phyloP scores from a whole-genome alignment of 495 filamentous ascomycete species.

The Chlorociboria aeruginascens region DNA sequence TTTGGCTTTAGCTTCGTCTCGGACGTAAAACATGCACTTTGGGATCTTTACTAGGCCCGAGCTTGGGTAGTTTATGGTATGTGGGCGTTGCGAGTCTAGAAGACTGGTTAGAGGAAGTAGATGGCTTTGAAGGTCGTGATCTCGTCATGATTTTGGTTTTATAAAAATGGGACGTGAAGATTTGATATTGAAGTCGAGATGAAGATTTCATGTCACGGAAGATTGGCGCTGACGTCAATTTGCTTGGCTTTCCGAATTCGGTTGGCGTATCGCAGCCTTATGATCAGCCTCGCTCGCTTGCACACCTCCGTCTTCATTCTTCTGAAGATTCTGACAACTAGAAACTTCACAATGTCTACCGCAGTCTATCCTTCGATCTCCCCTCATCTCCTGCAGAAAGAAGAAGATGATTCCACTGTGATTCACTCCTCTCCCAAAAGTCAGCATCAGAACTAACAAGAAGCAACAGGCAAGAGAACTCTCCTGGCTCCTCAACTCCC shows the following conservation, averaged over 20 bases:
- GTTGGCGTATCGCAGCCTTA: too few relatives aligned
- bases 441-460: neutral
- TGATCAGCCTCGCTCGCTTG: neutral
- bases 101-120: slow-evolving; percentile 9
- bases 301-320: neutral
- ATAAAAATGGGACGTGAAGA: too few relatives aligned
- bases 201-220: too few relatives aligned
- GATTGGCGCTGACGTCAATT: too few relatives aligned
- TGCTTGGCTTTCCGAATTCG: too few relatives aligned
- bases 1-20: too few relatives aligned
- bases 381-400: slow-evolving; percentile 47
- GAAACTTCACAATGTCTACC: slow-evolving; percentile 48
- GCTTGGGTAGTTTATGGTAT: neutral
- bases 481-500: slow-evolving; percentile 70
- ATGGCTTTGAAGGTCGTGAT: neutral
- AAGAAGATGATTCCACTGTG: slow-evolving; percentile 59
- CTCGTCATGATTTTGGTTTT: too few relatives aligned
- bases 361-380: slow-evolving; percentile 66
- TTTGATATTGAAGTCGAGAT: too few relatives aligned
- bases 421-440: slow-evolving; percentile 6
- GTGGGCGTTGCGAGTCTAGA: neutral
- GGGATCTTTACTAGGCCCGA: slow-evolving; percentile 11
- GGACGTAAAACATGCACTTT: neutral
- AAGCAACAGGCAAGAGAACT: slow-evolving; percentile 59
- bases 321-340: slow-evolving; percentile 7